Evolutionary conservation across 2,329 filamentous ascomycete genomes (phyloP).

Genomic region (Arthrinium phaeospermum): DNA sequence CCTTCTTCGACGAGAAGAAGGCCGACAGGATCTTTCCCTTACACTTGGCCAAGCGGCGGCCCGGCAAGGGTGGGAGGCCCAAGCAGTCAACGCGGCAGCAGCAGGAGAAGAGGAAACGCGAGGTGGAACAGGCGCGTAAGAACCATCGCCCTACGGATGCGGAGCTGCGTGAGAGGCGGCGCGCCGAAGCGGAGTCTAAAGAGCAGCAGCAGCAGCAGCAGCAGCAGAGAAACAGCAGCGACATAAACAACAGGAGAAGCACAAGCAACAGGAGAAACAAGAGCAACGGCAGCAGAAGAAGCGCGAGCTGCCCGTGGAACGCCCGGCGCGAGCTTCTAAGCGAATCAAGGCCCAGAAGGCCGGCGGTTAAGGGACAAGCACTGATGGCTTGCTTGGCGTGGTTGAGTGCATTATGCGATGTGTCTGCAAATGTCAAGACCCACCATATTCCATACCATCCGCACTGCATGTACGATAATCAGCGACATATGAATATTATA

Average conservation of each 20-base stretch:
- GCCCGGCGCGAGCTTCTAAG: not conserved
- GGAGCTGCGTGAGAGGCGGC: too few relatives aligned
- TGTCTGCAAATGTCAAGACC: not conserved
- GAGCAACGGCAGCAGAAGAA: not conserved
- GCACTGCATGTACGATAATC: not conserved
- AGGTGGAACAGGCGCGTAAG: too few relatives aligned
- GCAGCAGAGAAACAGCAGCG: not conserved
- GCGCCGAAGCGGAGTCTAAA: too few relatives aligned
- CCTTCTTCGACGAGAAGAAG: not conserved
- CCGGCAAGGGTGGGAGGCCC: not conserved
- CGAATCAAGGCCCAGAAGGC: not conserved
- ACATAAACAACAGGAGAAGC: too few relatives aligned
- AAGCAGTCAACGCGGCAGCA: not conserved
- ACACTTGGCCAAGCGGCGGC: not conserved
- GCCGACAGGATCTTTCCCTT: not conserved
- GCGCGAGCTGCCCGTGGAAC: not conserved
- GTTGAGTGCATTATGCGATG: not conserved
- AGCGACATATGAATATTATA: not conserved
- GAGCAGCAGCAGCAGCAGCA: not conserved
- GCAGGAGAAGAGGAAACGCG: too few relatives aligned
- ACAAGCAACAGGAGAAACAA: not conserved
- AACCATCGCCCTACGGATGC: too few relatives aligned
- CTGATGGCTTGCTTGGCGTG: not conserved
- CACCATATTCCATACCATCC: too few relatives aligned
- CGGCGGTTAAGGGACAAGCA: not conserved